Base-by-base conservation (phyloP, 225 moss, liverwort and hornwort genomes). In the Marchantia polymorpha region DNA sequence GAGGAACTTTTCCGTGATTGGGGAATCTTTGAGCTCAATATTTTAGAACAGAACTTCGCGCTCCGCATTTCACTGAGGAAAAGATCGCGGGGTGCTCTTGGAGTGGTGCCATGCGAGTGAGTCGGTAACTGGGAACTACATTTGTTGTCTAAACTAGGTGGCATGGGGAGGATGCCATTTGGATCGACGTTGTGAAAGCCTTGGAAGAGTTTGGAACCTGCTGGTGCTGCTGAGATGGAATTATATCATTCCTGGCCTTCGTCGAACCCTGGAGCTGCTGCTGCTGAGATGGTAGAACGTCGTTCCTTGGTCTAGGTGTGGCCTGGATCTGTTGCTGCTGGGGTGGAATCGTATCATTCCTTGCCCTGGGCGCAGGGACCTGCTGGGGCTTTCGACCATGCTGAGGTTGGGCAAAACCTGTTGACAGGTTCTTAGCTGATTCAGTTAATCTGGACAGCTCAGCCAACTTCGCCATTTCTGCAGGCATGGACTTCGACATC, bases 371-470 rank as follows among this genome's bases (percentile, higher is more conserved):
- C 12, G 56, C 27, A 29, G 74, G 55, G 56, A 25, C 30, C 12
- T 77, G 64, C 64, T 77, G 77, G 63, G 72, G 48, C 55, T 84
- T 77, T 52, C 67, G 77, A 29, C 84, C 84, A 69, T 77, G 75
- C 56, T 64, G 77, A 64, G 77, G 78, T 29, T 79, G 79, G 25
- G 79, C 74, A 47, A 85, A 82, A 27, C 79, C 79, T 69, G 85
- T 82, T 68, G 81, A 81, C 64, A 81, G 77, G 68, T 46, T 25
- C 68, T 78, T 84, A 15, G 85, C 85, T 9, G 74, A 63, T 71
- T 85, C 81, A 51, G 85, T 85, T 81, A 85, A 71, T 65, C 78
- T 85, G 52, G 81, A 82, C 69, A 85, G 48, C 27, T 85, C 85
- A 20, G 79, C 85, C 65, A 85, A 64, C 74, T 82, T 85, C 64